phyloP scores from a whole-genome alignment of 2,329 filamentous ascomycete species.

The Aspergillus texensis region DNA sequence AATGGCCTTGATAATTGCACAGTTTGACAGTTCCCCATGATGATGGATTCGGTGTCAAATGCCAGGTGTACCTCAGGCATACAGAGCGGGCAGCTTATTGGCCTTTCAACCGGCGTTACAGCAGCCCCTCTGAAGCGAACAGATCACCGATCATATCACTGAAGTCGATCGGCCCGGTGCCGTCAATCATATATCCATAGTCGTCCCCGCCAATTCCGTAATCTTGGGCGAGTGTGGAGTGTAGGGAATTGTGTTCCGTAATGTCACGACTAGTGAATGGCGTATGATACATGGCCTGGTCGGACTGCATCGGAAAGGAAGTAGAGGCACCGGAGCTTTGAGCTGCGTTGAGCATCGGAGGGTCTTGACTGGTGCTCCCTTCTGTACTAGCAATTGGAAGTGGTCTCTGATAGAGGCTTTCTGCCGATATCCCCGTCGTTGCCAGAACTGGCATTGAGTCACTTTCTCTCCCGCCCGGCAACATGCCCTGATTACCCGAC shows the following conservation, averaged over 20 bases:
- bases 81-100: not conserved
- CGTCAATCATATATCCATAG: not conserved
- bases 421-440: not conserved
- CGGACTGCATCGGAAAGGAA: not conserved
- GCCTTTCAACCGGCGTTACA: not conserved
- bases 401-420: not conserved
- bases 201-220: not conserved
- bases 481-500: not conserved
- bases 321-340: not conserved
- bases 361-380: not conserved
- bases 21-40: not conserved
- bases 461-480: not conserved
- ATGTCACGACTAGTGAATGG: not conserved
- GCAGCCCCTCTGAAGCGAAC: not conserved
- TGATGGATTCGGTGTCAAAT: not conserved
- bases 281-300: not conserved
- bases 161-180: conserved; percentile 1
- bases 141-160: conserved; percentile 1
- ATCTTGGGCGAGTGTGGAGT: not conserved
- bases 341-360: not conserved
- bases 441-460: not conserved
- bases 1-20: too few relatives aligned
- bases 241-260: not conserved
- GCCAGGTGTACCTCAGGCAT: not conserved
- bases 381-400: too few relatives aligned